Evolutionary conservation across 192 early-diverging fungal species (phyloP).

Genomic region (Coemansia sp.): DNA sequence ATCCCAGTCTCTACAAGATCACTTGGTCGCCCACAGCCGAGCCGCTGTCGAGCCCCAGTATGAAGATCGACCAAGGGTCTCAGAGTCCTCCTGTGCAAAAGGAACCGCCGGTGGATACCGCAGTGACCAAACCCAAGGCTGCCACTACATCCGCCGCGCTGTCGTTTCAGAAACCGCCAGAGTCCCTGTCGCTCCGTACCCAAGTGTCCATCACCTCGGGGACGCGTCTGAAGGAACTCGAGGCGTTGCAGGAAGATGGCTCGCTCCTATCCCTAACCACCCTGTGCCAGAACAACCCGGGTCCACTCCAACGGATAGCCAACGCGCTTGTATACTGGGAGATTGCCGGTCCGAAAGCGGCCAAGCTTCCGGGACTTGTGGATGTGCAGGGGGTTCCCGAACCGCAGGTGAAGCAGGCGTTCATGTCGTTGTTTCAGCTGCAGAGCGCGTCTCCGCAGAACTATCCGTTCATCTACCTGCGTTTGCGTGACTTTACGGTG

Average conservation of each 20-base stretch:
- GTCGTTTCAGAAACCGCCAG: constrained; percentile 22
- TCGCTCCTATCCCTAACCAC: constrained; percentile 22
- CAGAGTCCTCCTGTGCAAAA: neutral
- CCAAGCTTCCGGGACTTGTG: neutral
- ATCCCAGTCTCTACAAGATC: constrained; percentile 34
- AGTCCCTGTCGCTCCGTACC: constrained; percentile 40
- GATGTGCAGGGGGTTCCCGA: neutral
- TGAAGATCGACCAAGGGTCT: constrained; percentile 19
- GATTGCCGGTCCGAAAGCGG: neutral
- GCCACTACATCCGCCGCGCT: neutral
- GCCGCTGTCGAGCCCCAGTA: neutral
- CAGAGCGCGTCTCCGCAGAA: constrained; percentile 11
- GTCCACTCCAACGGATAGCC: constrained; percentile 13
- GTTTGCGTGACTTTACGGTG: constrained; percentile 23
- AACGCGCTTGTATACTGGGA: constrained; percentile 34
- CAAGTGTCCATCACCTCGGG: constrained; percentile 23
- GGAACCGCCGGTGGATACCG: neutral
- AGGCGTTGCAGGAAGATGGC: constrained; percentile 5
- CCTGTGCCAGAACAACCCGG: neutral
- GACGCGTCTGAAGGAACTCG: constrained; percentile 5
- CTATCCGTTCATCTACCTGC: constrained; percentile 38
- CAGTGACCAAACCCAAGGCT: neutral
- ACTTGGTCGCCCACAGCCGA: neutral
- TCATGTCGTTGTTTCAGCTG: constrained; percentile 18
- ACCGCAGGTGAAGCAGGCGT: constrained; percentile 21